Percentiles rank a stretch among this genome's conserved stretches.
Evolutionary conservation across 805 yeast species (phyloP).

Genomic region (Candida maris): DNA sequence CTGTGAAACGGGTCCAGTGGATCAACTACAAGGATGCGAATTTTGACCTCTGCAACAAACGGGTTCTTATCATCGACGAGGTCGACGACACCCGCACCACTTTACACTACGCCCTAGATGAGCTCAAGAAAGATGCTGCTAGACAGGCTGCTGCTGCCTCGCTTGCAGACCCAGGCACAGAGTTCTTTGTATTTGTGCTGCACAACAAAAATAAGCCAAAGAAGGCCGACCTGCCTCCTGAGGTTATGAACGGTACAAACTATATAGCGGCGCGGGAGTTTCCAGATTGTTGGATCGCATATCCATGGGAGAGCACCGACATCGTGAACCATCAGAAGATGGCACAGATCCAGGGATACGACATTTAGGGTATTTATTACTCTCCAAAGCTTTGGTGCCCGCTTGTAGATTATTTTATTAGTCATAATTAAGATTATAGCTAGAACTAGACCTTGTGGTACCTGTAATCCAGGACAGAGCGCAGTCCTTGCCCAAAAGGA

Average conservation of each 20-base stretch:
- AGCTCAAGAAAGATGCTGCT: slow-evolving; percentile 66
- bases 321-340: slow-evolving; percentile 67
- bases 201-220: slow-evolving; percentile 74
- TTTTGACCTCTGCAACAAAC: slow-evolving; percentile 61
- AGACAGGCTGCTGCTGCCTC: slow-evolving; percentile 55
- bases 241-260: slow-evolving; percentile 50
- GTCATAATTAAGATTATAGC: neutral
- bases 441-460: slow-evolving; percentile 12
- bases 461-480: slow-evolving; percentile 6
- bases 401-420: neutral
- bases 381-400: neutral
- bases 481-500: slow-evolving; percentile 5
- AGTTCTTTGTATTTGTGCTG: slow-evolving; percentile 71
- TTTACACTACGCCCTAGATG: slow-evolving; percentile 72
- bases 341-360: slow-evolving; percentile 75
- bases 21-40: slow-evolving; percentile 68
- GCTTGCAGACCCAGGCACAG: slow-evolving; percentile 51
- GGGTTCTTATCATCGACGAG: slow-evolving; percentile 72
- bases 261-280: slow-evolving; percentile 74
- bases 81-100: slow-evolving; percentile 88
- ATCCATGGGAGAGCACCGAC: slow-evolving; percentile 82
- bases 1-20: slow-evolving; percentile 80
- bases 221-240: slow-evolving; percentile 66
- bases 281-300: slow-evolving; percentile 81
- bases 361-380: slow-evolving; percentile 28